Percentiles rank a stretch among this genome's conserved stretches.
phyloP scores from a whole-genome alignment of 2,329 filamentous ascomycete species.

The Epichloe coenophiala region DNA sequence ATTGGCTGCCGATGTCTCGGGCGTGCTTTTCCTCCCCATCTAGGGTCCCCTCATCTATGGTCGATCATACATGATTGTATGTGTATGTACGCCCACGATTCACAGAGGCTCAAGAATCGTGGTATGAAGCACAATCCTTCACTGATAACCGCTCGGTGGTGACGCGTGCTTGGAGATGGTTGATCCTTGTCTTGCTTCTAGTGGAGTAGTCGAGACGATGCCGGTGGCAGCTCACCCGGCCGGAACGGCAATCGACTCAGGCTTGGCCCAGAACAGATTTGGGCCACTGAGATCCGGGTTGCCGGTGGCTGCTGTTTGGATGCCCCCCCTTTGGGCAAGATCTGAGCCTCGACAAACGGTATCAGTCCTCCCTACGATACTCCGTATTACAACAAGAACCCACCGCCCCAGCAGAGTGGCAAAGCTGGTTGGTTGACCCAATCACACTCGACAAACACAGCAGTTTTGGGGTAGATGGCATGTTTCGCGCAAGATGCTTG shows the following conservation, averaged over 20 bases:
- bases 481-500: background rate
- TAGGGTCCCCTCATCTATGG: background rate
- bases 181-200: background rate
- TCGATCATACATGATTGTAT: background rate
- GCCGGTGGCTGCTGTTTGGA: background rate
- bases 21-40: background rate
- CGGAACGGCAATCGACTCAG: slow-evolving; percentile 1
- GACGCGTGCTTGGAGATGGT: background rate
- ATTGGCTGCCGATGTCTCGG: background rate
- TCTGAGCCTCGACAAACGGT: background rate
- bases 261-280: background rate
- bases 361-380: background rate
- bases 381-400: too few species aligned
- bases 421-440: background rate
- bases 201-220: background rate
- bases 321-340: background rate
- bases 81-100: background rate
- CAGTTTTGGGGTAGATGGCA: background rate
- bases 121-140: background rate
- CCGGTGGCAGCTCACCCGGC: background rate
- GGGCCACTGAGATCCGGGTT: background rate
- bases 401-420: background rate
- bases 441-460: background rate
- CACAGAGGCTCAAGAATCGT: background rate
- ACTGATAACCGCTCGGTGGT: background rate